Evolutionary conservation across 2,329 filamentous ascomycete species (phyloP).

Genomic region (Penicillium sp.): DNA sequence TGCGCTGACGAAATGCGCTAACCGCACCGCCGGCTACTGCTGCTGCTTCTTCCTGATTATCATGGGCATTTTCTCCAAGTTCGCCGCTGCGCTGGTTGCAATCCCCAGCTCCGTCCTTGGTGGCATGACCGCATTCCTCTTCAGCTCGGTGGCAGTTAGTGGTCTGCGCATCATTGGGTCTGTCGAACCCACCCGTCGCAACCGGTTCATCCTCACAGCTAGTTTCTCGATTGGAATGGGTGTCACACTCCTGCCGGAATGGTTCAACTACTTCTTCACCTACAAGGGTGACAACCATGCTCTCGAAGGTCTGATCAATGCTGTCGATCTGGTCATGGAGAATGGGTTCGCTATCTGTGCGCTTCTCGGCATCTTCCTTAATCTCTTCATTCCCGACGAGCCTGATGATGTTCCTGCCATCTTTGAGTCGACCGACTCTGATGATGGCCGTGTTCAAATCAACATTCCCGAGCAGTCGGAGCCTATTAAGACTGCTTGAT

Average conservation of each 20-base stretch:
- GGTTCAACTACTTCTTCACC: slow-evolving; percentile 49
- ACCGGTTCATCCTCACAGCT: slow-evolving; percentile 65
- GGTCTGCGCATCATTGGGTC: slow-evolving; percentile 65
- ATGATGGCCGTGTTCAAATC: slow-evolving; percentile 17
- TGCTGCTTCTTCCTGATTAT: slow-evolving; percentile 65
- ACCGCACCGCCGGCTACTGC: slow-evolving; percentile 65
- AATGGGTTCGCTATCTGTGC: slow-evolving; percentile 64
- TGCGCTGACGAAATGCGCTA: slow-evolving; percentile 65
- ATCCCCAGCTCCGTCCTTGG: slow-evolving; percentile 56
- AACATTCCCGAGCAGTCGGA: neutral
- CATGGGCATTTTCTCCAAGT: slow-evolving; percentile 70
- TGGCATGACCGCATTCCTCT: slow-evolving; percentile 62
- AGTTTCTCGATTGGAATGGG: slow-evolving; percentile 60
- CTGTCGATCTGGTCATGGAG: slow-evolving; percentile 66
- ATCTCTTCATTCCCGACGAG: slow-evolving; percentile 70
- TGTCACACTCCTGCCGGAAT: slow-evolving; percentile 48
- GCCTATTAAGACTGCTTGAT: slow-evolving; percentile 7
- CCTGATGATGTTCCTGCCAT: slow-evolving; percentile 60
- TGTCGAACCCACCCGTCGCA: slow-evolving; percentile 62
- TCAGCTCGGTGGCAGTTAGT: slow-evolving; percentile 63
- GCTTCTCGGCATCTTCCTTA: slow-evolving; percentile 69
- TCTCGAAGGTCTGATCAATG: slow-evolving; percentile 57
- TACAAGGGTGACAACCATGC: slow-evolving; percentile 60
- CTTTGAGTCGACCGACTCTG: slow-evolving; percentile 23
- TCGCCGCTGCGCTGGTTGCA: slow-evolving; percentile 64